Evolutionary conservation across 495 filamentous ascomycete species (phyloP).

Genomic region (Talaromyces wortmannii): DNA sequence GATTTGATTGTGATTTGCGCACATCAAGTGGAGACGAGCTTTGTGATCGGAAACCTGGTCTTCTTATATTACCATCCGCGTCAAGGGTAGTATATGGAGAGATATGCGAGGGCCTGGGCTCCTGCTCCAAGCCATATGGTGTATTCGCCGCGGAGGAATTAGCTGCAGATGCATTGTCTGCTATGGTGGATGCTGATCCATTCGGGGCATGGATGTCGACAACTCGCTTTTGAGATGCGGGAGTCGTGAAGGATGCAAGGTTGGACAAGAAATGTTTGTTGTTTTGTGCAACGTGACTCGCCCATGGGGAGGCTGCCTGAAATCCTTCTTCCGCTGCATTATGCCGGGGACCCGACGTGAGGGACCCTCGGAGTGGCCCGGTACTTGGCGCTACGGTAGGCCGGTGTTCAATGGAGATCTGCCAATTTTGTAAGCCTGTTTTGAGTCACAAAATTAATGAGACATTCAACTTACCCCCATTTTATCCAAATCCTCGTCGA

Average conservation of each 20-base stretch:
- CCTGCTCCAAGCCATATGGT: constrained; percentile 37
- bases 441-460: background rate
- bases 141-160: constrained; percentile 40
- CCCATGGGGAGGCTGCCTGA: constrained; percentile 78
- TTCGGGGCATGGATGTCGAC: constrained; percentile 46
- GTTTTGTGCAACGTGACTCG: constrained; percentile 51
- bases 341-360: constrained; percentile 30
- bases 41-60: constrained; percentile 33
- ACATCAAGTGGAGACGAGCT: constrained; percentile 39
- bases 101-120: constrained; percentile 14
- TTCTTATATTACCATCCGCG: constrained; percentile 26
- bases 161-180: constrained; percentile 41
- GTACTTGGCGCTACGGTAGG: constrained; percentile 18
- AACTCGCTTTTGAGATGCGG: constrained; percentile 44
- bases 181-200: constrained; percentile 50
- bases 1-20: constrained; percentile 32
- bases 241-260: constrained; percentile 37
- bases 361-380: constrained; percentile 26
- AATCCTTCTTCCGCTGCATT: constrained; percentile 74
- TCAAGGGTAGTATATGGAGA: constrained; percentile 23
- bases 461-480: constrained; percentile 68
- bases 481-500: constrained; percentile 79
- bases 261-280: background rate
- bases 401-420: constrained; percentile 35
- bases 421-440: constrained; percentile 6